Percentiles rank a stretch among this genome's conserved stretches.
These are phyloP conservation scores for Piloderma croceum DNA, from an alignment of 768 basidiomycete species.

Conservation along the genomic window DNA sequence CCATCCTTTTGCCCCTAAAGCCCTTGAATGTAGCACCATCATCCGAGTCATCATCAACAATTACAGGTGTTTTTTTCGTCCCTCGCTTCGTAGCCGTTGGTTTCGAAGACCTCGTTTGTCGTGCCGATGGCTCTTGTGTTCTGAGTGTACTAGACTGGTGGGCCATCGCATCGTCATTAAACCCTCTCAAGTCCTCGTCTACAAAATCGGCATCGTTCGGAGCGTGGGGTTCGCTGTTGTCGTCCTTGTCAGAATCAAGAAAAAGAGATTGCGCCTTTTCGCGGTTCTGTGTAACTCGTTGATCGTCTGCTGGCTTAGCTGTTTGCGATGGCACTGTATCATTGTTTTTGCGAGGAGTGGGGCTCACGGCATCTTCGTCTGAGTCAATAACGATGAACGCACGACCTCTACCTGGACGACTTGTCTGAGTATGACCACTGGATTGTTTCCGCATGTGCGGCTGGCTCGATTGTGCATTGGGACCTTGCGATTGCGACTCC, in stretches of 20 bases:
- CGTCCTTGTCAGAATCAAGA: slow-evolving; percentile 42
- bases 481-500: slow-evolving; percentile 11
- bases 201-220: slow-evolving; percentile 22
- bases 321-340: slow-evolving; percentile 23
- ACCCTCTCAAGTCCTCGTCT: slow-evolving; percentile 14
- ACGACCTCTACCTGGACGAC: slow-evolving; percentile 17
- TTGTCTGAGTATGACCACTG: slow-evolving; percentile 14
- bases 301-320: slow-evolving; percentile 5
- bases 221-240: slow-evolving; percentile 20
- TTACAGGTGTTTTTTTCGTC: slow-evolving; percentile 31
- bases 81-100: slow-evolving; percentile 18
- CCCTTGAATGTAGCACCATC: slow-evolving; percentile 68
- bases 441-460: slow-evolving; percentile 12
- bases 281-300: slow-evolving; percentile 19
- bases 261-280: slow-evolving; percentile 45
- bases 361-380: slow-evolving; percentile 28
- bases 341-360: slow-evolving; percentile 13
- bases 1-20: too few species aligned
- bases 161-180: slow-evolving; percentile 23
- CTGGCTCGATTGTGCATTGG: not conserved
- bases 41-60: slow-evolving; percentile 65
- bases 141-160: slow-evolving; percentile 12
- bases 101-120: slow-evolving; percentile 6
- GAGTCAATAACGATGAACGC: slow-evolving; percentile 34
- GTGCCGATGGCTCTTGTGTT: slow-evolving; percentile 23